Conservation (phyloP, 2,329 filamentous ascomycete species). For the Pseudogymnoascus verrucosus region DNA sequence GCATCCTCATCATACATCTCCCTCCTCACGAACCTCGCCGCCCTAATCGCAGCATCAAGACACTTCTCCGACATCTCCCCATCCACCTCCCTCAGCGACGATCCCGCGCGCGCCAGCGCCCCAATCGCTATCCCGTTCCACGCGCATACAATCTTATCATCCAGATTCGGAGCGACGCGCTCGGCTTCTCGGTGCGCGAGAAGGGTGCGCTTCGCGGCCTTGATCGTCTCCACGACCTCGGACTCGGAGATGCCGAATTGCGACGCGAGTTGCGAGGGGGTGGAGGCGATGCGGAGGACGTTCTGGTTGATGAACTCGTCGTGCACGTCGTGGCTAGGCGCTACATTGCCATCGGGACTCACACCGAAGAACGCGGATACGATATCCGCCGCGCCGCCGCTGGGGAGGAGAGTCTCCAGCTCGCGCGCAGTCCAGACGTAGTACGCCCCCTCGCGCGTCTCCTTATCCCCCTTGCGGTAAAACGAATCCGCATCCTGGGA, state of each 20-base stretch:
- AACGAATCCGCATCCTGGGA: conserved; percentile 87
- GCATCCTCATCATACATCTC: conserved; percentile 62
- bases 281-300: conserved; percentile 65
- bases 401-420: conserved; percentile 69
- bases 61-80: conserved; percentile 52
- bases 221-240: conserved; percentile 61
- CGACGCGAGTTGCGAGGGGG: conserved; percentile 59
- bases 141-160: conserved; percentile 79
- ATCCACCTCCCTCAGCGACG: conserved; percentile 55
- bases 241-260: conserved; percentile 66
- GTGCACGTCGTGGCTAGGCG: conserved; percentile 72
- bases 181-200: conserved; percentile 64
- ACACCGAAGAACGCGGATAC: conserved; percentile 82
- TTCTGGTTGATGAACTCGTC: conserved; percentile 96
- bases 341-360: conserved; percentile 75
- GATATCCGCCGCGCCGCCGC: conserved; percentile 57
- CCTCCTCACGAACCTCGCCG: conserved; percentile 63
- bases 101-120: conserved; percentile 68
- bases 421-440: conserved; percentile 92
- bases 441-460: conserved; percentile 85
- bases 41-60: conserved; percentile 55
- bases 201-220: conserved; percentile 59
- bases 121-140: conserved; percentile 88
- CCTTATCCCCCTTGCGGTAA: conserved; percentile 62
- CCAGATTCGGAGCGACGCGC: conserved; percentile 67